A percentile compares a stretch with the other conserved stretches of the same genome.
These are phyloP conservation scores for Paramecium sonneborni DNA, from an alignment of 73 alveolate genomes.

Conservation along the genomic window DNA sequence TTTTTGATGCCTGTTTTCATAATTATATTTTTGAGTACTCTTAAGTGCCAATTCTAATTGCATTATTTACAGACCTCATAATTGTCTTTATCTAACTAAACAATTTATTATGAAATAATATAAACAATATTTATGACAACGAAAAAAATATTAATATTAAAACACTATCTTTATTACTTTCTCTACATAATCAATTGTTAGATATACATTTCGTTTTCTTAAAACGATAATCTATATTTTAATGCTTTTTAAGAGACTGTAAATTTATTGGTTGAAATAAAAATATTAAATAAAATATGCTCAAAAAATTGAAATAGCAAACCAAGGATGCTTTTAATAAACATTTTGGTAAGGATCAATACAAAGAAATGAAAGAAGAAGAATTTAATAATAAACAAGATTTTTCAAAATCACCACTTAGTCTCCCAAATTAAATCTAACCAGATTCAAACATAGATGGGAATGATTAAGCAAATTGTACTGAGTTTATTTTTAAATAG, in stretches of 20 bases:
- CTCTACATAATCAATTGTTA: not conserved
- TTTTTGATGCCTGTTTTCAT: not conserved
- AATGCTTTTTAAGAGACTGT: not conserved
- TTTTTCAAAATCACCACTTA: not conserved
- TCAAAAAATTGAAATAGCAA: not conserved
- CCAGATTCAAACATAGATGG: not conserved
- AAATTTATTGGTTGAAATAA: not conserved
- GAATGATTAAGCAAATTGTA: not conserved
- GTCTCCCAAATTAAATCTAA: not conserved
- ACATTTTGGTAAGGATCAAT: not conserved
- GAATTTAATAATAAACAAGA: not conserved
- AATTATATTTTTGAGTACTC: not conserved
- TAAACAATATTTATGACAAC: not conserved
- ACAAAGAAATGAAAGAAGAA: not conserved
- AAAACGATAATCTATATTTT: not conserved
- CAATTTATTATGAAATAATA: not conserved
- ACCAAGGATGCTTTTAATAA: not conserved
- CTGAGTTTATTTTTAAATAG: not conserved
- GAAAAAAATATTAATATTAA: not conserved
- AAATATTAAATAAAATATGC: not conserved
- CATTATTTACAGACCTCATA: not conserved
- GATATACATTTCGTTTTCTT: not conserved
- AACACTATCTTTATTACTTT: not conserved
- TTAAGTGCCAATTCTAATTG: not conserved
- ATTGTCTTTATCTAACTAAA: constrained; percentile 4